Evolutionary conservation across 1,284 basidiomycete genomes (phyloP), one percentile per base, ranked within the genome.

Genomic region (Ceratobasidium papillatum): DNA sequence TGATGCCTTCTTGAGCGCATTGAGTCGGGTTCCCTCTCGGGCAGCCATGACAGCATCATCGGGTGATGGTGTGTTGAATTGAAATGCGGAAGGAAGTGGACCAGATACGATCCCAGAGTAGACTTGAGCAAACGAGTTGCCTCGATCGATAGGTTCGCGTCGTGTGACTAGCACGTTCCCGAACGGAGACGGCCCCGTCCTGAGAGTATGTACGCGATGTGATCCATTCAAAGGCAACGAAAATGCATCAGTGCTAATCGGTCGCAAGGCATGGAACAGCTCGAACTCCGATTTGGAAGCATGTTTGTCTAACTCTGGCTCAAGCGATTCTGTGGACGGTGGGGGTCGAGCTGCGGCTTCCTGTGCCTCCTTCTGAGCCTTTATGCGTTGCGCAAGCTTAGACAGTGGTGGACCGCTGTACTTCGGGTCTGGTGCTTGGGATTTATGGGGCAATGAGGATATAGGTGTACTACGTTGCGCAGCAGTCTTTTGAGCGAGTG

Each of bases 1-100:
- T 25, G 66, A 69, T 19, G 51, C 66, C 36, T 69, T 69, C 66
- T 69, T 69, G 66, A 41, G 58, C 14, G 66, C 66, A 58, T 69
- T 54, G 30, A 80, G 66, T 34, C 80, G 77, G 8, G 94, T 94
- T 59, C 93, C 92, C 71, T 87, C 88, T 43, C 95, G 89, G 45
- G 95, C 94, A 77, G 88, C 89, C 80, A 92, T 84, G 14, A 96
- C 89, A 74, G 92, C 82, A 79, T 96, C 94, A 78, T 96, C 94
- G 12, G 95, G 94, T 80, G 94, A 96, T n/a, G 93, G 93, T 30
- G 86, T 85, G 76, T 93, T 88, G 78, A 95, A 95, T 8, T 88
- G 84, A 80, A 93, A 94, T 1, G 64, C 58, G 2, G 75, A 62
- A 11, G 58, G 32, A 43, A 38, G 47, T 27, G 54, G 51, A 7